Evolutionary conservation across 2,329 filamentous ascomycete genomes (phyloP), one percentile per base, ranked within the genome.

Genomic region (Penicillium sp.): DNA sequence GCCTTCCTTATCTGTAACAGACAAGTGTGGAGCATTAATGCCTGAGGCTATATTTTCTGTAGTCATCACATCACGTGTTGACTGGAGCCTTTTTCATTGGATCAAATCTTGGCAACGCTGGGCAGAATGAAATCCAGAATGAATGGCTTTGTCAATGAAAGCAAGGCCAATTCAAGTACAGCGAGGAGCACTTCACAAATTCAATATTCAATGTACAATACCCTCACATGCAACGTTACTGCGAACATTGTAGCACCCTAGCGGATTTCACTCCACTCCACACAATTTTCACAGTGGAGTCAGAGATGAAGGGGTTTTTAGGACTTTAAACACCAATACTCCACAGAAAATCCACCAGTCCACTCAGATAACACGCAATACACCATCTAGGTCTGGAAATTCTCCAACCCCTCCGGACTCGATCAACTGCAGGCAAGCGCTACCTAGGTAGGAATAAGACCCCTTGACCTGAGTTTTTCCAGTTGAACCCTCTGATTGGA

Each of bases 401-500:
- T 42, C 16, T 43, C 20, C 20, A n/a, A 50, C 4, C 16, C 10
- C 14, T 4, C 38, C 38, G 9, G 16, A 26, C 35, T 40, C 5
- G 26, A 39, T 53, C 35, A 49, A 6, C 26, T 34, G 44, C 26
- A 40, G 22, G 26, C 26, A 42, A n/a, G 29, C 20, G 29, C 38
- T n/a, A 8, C 24, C 3, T n/a, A n/a, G n/a, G n/a, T n/a, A n/a
- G n/a, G n/a, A n/a, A n/a, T n/a, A 37, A 32, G 20, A 18, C n/a
- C 44, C 14, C 18, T 38, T 39, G 24, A 24, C 37, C 20, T 22
- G 47, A 44, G 50, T 26, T 45, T 7, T 20, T 24, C 16, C 16
- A n/a, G 6, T 22, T 11, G 11, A 22, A 20, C 3, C 10, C 38
- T n/a, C 18, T 62, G 60, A 64, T 65, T 64, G 63, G 61, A 16